Conservation (phyloP, 129 eudicot genomes). For the Artemisia argyi region DNA sequence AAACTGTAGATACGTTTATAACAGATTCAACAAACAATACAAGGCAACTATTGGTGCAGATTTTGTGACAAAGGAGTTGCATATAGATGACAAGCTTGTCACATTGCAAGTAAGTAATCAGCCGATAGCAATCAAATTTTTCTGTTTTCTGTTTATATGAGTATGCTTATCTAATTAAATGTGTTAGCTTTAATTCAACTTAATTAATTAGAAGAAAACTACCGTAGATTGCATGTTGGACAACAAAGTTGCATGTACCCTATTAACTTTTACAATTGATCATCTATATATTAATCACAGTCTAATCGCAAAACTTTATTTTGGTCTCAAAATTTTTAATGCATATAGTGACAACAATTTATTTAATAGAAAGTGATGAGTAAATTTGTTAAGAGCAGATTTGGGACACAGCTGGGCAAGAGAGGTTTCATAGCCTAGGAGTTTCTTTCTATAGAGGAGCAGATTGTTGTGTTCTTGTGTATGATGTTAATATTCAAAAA, state of each 20-base stretch:
- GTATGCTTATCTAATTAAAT: too few species aligned
- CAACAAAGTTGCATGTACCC: neutral
- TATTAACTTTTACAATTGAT: neutral
- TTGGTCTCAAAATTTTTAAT: too few species aligned
- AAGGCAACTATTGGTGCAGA: conserved; percentile 95
- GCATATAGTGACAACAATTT: too few species aligned
- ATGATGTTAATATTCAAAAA: conserved; percentile 75
- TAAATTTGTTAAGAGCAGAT: conserved; percentile 42
- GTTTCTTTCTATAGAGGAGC: conserved; percentile 90
- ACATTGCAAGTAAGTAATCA: conserved; percentile 65
- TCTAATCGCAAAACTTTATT: too few species aligned
- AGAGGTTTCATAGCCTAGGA: conserved; percentile 87
- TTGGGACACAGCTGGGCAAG: conserved; percentile 98
- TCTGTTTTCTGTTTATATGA: neutral
- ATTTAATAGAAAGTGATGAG: neutral
- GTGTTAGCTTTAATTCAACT: too few species aligned
- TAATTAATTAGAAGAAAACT: too few species aligned
- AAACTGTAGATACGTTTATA: conserved; percentile 59
- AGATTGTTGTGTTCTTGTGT: conserved; percentile 84
- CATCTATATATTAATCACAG: too few species aligned
- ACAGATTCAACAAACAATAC: conserved; percentile 58
- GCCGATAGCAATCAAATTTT: too few species aligned
- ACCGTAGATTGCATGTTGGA: neutral
- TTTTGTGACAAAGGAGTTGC: conserved; percentile 77
- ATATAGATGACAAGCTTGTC: conserved; percentile 65